Base-by-base conservation (phyloP, 352 stramenopile species). In the Pythium apleroticum region DNA sequence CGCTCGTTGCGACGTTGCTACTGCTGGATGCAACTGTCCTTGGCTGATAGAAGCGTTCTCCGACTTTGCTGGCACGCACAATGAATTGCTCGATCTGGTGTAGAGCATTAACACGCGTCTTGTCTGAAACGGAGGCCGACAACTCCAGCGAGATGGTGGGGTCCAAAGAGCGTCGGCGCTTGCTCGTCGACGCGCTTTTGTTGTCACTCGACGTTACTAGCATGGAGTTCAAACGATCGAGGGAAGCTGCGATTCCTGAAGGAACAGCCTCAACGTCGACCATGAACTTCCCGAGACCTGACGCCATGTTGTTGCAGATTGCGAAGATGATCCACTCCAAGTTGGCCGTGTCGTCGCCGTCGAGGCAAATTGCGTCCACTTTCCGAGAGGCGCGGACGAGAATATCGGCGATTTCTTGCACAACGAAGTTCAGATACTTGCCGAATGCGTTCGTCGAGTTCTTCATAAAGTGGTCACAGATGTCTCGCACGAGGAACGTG, bases 311-410 rank as follows among this genome's bases (percentile, higher is more conserved):
- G 68, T 88, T 90, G 63, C 84, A 91, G 14, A 94, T 77, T 17
- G 81, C 74, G 65, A 90, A 91, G 48, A 94, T 78, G 12, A 94
- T 68, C 77, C 84, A 89, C 57, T 94, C 86, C 53, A 94, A 63
- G 48, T 91, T 74, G 24, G 75, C 82, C 63, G 81, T 83, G 54
- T 86, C 75, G 49, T 90, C 85, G 37, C 60, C 69, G 22, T 76
- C 75, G 37, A 90, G 75, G 19, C 17, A 52, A 7, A 62, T 22
- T 33, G 52, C n/a, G 4, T 54, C 24, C 1, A 56, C 57, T 55
- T 27, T 20, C 35, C 39, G 15, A 28, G 57, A 67, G 27, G 69
- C 74, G 24, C 66, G 65, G 37, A 72, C 75, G 14, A 90, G 65
- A 24, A 93, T 82, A 49, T 78, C 69, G n/a, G 79, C 76, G n/a